These are phyloP conservation scores for Trichoderma hamatum DNA, from an alignment of 2,329 filamentous ascomycete species.

Conservation along the genomic window DNA sequence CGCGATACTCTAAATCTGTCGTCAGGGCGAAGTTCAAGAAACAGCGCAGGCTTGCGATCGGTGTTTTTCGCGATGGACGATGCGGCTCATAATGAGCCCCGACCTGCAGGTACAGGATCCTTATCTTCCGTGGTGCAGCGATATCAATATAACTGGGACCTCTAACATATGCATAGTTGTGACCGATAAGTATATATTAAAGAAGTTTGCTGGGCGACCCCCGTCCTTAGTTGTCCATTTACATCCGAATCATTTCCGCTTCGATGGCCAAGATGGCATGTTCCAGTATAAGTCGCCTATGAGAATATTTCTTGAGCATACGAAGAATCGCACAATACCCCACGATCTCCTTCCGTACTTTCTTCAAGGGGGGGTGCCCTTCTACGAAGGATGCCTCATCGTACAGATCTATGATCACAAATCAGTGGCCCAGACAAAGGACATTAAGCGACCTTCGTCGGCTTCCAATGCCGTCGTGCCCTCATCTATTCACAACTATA, in stretches of 20 bases:
- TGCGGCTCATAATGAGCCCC: slow-evolving; percentile 47
- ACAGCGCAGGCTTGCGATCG: slow-evolving; percentile 54
- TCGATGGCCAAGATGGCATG: slow-evolving; percentile 91
- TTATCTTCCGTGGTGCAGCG: background rate
- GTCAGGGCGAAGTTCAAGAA: slow-evolving; percentile 52
- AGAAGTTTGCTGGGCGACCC: slow-evolving; percentile 72
- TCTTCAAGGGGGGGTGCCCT: slow-evolving; percentile 69
- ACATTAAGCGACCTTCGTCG: slow-evolving; percentile 53
- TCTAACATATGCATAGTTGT: slow-evolving; percentile 58
- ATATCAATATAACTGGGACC: background rate
- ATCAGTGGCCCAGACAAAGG: slow-evolving; percentile 61
- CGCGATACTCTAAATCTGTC: slow-evolving; percentile 56
- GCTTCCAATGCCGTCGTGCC: slow-evolving; percentile 65
- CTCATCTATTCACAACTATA: slow-evolving; percentile 92
- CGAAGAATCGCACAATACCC: slow-evolving; percentile 76
- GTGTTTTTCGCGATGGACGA: slow-evolving; percentile 52
- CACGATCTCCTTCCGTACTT: slow-evolving; percentile 87
- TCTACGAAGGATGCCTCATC: slow-evolving; percentile 94
- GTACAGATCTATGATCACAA: slow-evolving; percentile 92
- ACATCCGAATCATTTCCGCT: slow-evolving; percentile 82
- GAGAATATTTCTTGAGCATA: slow-evolving; percentile 76
- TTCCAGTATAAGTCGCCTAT: slow-evolving; percentile 93
- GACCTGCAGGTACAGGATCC: slow-evolving; percentile 53
- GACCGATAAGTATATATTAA: slow-evolving; percentile 77
- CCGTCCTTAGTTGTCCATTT: slow-evolving; percentile 88